Base-by-base conservation (phyloP, 495 filamentous ascomycete species). In the Penicillium subrubescens region DNA sequence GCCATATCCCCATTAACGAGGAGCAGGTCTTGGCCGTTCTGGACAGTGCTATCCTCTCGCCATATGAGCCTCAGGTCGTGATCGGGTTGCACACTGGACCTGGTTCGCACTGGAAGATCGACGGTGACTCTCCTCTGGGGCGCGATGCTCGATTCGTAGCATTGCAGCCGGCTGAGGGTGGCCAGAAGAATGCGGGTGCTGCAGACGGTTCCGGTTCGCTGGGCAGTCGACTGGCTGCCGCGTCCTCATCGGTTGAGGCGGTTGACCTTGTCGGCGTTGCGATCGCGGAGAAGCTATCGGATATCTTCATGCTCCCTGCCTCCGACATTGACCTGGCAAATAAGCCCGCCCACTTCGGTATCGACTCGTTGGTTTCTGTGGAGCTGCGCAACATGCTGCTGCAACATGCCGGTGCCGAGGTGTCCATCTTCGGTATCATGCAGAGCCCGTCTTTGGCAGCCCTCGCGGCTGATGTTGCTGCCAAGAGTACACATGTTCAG, bases 391-490 rank as follows among this genome's bases (percentile, higher is more conserved):
- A 77, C 34, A 67, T 65, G 72, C 63, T 84, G 4, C 65, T 70
- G 0, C 35, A 69, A 25, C 71, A 72, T 60, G 71, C 67, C 12
- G 75, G 64, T 0, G 73, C 71, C 1, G 76, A 81, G 19, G 46
- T 79, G 48, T 78, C 76, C 2, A 77, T 81, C 52, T 81, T 82
- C 50, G 72, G 76, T 19, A 79, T 82, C 44, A 68, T 83, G 70
- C 75, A 80, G 56, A 77, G 70, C 54, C 4, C 65, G 2, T 76
- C 72, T 8, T 29, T 82, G 37, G 52, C 46, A 2, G 70, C 62
- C 50, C 62, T 81, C 8, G 66, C 68, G 12, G 31, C 43, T 27
- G 31, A 57, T 43, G 61, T 63, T 19, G 61, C n/a, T 48, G 39
- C 19, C 10, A 60, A 46, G 41, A 43, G 39, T 17, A 43, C 39